These are phyloP conservation scores for Phytopythium montanum DNA, from an alignment of 352 stramenopile species.

Conservation along the genomic window DNA sequence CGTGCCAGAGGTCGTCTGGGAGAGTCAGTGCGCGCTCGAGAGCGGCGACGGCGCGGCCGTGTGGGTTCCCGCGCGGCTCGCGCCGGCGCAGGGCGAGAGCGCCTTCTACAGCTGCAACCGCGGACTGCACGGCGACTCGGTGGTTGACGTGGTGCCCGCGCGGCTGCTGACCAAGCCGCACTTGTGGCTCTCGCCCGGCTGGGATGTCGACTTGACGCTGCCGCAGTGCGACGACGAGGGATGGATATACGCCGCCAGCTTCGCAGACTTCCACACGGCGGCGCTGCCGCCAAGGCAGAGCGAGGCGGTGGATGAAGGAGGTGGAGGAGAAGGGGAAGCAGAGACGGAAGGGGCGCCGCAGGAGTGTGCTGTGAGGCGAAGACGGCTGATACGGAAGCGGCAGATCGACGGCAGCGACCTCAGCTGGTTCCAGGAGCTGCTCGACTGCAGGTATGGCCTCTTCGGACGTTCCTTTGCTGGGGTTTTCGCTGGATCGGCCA, in stretches of 20 bases:
- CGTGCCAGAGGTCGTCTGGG: constrained; percentile 52
- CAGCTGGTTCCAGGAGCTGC: constrained; percentile 81
- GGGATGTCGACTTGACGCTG: constrained; percentile 55
- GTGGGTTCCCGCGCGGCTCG: constrained; percentile 37
- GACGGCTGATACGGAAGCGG: constrained; percentile 55
- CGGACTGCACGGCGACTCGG: constrained; percentile 42
- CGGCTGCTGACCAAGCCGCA: constrained; percentile 68
- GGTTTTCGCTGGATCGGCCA: neutral
- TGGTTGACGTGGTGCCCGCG: constrained; percentile 60
- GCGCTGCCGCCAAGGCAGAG: neutral
- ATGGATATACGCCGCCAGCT: constrained; percentile 62
- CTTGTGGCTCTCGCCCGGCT: constrained; percentile 61
- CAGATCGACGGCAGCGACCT: constrained; percentile 70
- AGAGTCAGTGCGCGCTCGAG: constrained; percentile 29
- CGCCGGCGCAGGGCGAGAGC: constrained; percentile 34
- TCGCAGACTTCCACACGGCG: constrained; percentile 28
- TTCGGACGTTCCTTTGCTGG: neutral
- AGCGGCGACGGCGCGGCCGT: constrained; percentile 5
- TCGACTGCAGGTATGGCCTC: constrained; percentile 59
- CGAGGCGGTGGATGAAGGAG: neutral
- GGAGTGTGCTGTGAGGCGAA: constrained; percentile 38
- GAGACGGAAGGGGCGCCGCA: constrained; percentile 5
- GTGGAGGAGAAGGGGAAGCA: too few relatives aligned
- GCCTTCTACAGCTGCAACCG: constrained; percentile 66
- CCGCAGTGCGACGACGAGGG: constrained; percentile 54